A percentile compares a stretch with the other conserved stretches of the same genome.
These are phyloP conservation scores for Mortierella sp. DNA, from an alignment of 371 early-diverging fungal genomes.

Conservation along the genomic window DNA sequence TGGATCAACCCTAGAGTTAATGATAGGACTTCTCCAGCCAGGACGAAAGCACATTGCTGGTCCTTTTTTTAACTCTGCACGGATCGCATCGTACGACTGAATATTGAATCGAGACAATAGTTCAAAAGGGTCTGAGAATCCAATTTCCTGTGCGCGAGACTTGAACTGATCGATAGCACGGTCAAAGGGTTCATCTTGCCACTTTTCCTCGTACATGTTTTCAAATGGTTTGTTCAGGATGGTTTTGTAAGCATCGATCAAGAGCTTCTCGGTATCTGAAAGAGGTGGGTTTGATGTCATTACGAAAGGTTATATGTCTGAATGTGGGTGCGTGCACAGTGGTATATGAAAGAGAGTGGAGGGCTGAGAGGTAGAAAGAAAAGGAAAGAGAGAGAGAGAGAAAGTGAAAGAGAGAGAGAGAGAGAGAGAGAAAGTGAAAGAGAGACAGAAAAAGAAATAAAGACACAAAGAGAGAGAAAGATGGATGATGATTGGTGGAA, in stretches of 20 bases:
- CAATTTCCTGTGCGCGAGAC: constrained; percentile 51
- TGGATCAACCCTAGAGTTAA: constrained; percentile 34
- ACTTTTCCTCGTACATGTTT: constrained; percentile 54
- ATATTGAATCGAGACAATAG: constrained; percentile 46
- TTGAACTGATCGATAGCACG: constrained; percentile 55
- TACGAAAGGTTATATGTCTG: neutral
- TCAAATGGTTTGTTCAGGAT: constrained; percentile 50
- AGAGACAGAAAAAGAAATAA: neutral
- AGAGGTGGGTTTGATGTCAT: constrained; percentile 35
- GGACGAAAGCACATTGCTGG: constrained; percentile 42
- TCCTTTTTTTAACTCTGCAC: constrained; percentile 49
- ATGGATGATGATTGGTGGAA: neutral
- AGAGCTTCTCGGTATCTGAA: constrained; percentile 46
- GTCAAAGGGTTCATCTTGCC: constrained; percentile 54
- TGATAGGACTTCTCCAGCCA: constrained; percentile 47
- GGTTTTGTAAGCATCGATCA: constrained; percentile 51
- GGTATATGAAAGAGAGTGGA: too few species aligned
- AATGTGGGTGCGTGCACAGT: neutral
- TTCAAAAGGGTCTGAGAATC: constrained; percentile 53
- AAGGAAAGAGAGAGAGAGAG: neutral
- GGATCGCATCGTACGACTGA: constrained; percentile 48
- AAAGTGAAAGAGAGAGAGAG: neutral
- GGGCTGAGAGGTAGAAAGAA: neutral
- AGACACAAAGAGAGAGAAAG: neutral
- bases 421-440: neutral